phyloP scores from a whole-genome alignment of 495 filamentous ascomycete genomes.

The Hyaloscypha finlandica region DNA sequence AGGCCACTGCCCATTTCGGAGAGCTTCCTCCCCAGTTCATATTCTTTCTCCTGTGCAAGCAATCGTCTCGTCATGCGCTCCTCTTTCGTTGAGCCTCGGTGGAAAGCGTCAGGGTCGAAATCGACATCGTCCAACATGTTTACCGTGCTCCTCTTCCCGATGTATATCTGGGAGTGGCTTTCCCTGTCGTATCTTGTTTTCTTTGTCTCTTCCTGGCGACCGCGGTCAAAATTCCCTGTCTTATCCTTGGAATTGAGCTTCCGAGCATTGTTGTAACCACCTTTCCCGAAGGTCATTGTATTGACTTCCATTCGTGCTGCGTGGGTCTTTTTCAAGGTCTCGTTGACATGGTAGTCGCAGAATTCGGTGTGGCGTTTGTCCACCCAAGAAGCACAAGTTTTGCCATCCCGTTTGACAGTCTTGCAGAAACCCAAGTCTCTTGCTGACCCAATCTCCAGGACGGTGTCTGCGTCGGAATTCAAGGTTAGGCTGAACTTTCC shows the following conservation, averaged over 20 bases:
- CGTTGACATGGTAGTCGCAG: conserved; percentile 90
- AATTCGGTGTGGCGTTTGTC: conserved; percentile 84
- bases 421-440: conserved; percentile 91
- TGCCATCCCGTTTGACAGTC: conserved; percentile 78
- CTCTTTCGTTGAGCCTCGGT: conserved; percentile 44
- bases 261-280: conserved; percentile 38
- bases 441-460: conserved; percentile 85
- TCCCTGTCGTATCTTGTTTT: conserved; percentile 61
- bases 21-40: conserved; percentile 75
- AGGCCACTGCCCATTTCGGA: conserved; percentile 61
- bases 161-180: conserved; percentile 60
- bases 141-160: conserved; percentile 57
- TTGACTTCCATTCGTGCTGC: conserved; percentile 80
- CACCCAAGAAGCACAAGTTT: conserved; percentile 79
- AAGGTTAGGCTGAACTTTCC: conserved; percentile 83
- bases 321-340: conserved; percentile 70
- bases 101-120: conserved; percentile 55
- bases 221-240: conserved; percentile 38
- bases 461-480: conserved; percentile 78
- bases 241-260: conserved; percentile 21
- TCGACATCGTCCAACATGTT: conserved; percentile 70
- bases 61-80: conserved; percentile 30
- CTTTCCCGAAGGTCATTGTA: conserved; percentile 53
- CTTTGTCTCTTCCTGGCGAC: conserved; percentile 31
- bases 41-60: conserved; percentile 70